Evolutionary conservation across 805 yeast genomes (phyloP).

Genomic region (Candida sakaeoensis): DNA sequence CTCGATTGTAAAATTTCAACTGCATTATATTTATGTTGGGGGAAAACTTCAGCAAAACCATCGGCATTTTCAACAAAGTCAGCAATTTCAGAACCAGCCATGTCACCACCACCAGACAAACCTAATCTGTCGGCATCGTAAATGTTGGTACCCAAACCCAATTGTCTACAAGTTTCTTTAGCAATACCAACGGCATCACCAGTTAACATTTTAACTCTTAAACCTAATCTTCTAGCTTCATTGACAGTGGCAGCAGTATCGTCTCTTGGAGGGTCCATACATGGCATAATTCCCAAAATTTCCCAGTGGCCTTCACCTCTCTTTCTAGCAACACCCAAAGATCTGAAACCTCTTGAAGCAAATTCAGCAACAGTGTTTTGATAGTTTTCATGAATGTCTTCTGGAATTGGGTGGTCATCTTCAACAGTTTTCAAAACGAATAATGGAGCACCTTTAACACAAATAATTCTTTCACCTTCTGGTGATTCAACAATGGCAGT

Average conservation of each 20-base stretch:
- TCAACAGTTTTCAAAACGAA: constrained; percentile 95
- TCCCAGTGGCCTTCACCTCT: constrained; percentile 99
- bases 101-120: constrained; percentile 89
- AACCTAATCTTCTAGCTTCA: constrained; percentile 89
- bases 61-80: constrained; percentile 97
- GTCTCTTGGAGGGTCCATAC: constrained; percentile 99
- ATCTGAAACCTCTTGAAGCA: constrained; percentile 97
- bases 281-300: constrained; percentile 96
- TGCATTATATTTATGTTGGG: constrained; percentile 94
- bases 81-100: constrained; percentile 97
- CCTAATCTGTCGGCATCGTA: constrained; percentile 96
- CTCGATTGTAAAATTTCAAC: constrained; percentile 93
- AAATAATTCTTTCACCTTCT: constrained; percentile 88
- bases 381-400: constrained; percentile 88
- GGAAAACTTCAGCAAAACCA: constrained; percentile 98
- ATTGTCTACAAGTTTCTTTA: constrained; percentile 96
- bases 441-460: constrained; percentile 98
- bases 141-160: constrained; percentile 94
- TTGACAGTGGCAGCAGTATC: constrained; percentile 92
- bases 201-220: constrained; percentile 95
- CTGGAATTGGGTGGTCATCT: constrained; percentile 95
- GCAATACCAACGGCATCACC: constrained; percentile 99
- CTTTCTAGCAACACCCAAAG: constrained; percentile 98
- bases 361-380: constrained; percentile 97
- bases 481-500: constrained; percentile 94